A percentile compares a stretch with the other conserved stretches of the same genome.
Conservation (phyloP, 2,329 filamentous ascomycete species). For the Fusarium praegraminearum region DNA sequence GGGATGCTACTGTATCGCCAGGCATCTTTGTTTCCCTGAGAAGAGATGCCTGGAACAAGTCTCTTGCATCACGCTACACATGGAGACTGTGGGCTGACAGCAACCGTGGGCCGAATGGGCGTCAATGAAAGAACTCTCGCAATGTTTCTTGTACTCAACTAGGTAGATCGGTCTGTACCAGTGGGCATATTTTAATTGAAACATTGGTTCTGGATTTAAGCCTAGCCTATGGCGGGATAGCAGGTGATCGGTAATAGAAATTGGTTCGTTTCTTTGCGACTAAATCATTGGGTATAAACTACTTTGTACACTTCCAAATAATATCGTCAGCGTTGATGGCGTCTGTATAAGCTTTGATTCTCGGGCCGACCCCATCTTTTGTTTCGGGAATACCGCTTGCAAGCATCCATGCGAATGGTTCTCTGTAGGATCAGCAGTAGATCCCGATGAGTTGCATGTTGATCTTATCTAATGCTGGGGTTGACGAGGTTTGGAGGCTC, state of each 20-base stretch:
- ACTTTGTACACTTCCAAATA: neutral
- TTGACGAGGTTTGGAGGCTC: neutral
- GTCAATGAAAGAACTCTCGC: neutral
- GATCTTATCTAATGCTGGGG: conserved; percentile 8
- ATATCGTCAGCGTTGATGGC: neutral
- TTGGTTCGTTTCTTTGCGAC: neutral
- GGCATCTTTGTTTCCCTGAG: neutral
- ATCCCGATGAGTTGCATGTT: conserved; percentile 7
- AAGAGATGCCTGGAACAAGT: neutral
- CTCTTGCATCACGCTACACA: neutral
- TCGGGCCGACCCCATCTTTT: conserved; percentile 25
- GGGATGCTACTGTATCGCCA: neutral
- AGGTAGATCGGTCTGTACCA: neutral
- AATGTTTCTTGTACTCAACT: neutral
- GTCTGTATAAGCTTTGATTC: conserved; percentile 13
- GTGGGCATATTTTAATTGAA: conserved; percentile 1
- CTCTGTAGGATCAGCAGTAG: conserved; percentile 10
- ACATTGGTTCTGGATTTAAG: neutral
- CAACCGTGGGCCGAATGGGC: neutral
- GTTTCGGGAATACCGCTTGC: neutral
- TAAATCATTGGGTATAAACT: neutral
- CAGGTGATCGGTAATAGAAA: neutral
- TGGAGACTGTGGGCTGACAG: neutral
- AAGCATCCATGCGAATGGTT: neutral
- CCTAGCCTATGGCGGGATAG: no score